Percentiles rank a stretch among this genome's conserved stretches.
Conservation (phyloP, 306 rosid species). For the Corylus heterophylla region DNA sequence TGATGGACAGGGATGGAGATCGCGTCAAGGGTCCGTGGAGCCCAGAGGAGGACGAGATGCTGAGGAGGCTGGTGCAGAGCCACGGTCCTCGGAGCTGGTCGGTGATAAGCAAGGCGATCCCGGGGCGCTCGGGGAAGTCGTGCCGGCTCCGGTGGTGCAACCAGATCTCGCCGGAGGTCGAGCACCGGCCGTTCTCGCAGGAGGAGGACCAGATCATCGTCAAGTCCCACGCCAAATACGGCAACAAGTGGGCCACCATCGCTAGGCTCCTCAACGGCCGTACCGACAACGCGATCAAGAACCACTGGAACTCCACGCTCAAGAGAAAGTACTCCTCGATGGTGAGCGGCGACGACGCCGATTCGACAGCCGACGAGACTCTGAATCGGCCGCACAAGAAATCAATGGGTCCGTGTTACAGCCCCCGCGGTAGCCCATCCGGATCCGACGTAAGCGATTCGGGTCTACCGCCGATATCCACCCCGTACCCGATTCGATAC, state of each 20-base stretch:
- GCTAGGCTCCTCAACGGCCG: constrained; percentile 61
- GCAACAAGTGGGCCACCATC: constrained; percentile 72
- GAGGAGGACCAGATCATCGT: constrained; percentile 48
- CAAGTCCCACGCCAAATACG: constrained; percentile 41
- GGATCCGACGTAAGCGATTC: constrained; percentile 52
- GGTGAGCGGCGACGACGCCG: constrained; percentile 2
- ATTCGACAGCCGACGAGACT: constrained; percentile 18
- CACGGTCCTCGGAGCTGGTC: constrained; percentile 59
- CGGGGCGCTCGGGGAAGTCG: constrained; percentile 59
- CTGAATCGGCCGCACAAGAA: constrained; percentile 21
- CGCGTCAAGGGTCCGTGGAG: constrained; percentile 63
- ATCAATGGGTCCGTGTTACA: constrained; percentile 2
- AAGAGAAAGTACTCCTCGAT: constrained; percentile 45
- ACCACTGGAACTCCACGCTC: constrained; percentile 66
- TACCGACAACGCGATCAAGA: constrained; percentile 64
- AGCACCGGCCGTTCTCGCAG: constrained; percentile 46
- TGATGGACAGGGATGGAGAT: constrained; percentile 31
- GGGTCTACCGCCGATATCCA: constrained; percentile 12
- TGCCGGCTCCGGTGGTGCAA: constrained; percentile 67
- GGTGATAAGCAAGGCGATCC: constrained; percentile 42
- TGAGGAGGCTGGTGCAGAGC: constrained; percentile 36
- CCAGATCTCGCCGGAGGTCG: constrained; percentile 64
- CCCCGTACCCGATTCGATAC: constrained; percentile 3
- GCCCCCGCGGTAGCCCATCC: constrained; percentile 37
- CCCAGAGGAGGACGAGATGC: constrained; percentile 52